These are phyloP conservation scores for Leptographium radiaticola DNA, from an alignment of 2,329 filamentous ascomycete genomes.

Conservation along the genomic window DNA sequence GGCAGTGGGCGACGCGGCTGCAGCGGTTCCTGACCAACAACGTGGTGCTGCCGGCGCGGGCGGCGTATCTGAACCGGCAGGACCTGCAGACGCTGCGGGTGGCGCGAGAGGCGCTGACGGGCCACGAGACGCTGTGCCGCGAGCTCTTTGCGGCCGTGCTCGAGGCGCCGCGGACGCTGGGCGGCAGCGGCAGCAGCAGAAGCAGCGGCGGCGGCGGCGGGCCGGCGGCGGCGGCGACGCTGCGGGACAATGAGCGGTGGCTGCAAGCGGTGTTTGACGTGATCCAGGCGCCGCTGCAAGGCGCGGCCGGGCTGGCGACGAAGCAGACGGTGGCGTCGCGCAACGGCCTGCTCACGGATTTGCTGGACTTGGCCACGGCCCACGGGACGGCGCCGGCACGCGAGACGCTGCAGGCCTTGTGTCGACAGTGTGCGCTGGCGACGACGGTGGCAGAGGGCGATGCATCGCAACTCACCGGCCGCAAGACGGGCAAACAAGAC, in stretches of 20 bases:
- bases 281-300: conserved; percentile 16
- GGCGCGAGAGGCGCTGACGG: background rate
- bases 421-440: conserved; percentile 27
- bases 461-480: too few relatives aligned
- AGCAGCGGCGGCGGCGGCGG: conserved; percentile 14
- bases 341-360: conserved; percentile 14
- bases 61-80: conserved; percentile 29
- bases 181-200: conserved; percentile 26
- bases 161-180: conserved; percentile 16
- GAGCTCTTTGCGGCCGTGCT: conserved; percentile 31
- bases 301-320: background rate
- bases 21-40: conserved; percentile 35
- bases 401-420: conserved; percentile 28
- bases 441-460: background rate
- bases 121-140: conserved; percentile 21
- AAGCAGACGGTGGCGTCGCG: background rate
- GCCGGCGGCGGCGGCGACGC: conserved; percentile 14
- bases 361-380: conserved; percentile 21
- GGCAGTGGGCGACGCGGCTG: conserved; percentile 32
- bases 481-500: background rate
- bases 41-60: conserved; percentile 37
- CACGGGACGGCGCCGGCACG: conserved; percentile 21
- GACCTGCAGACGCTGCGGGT: conserved; percentile 12
- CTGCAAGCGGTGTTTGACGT: conserved; percentile 23
- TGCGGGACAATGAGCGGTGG: conserved; percentile 25